phyloP scores from a whole-genome alignment of 192 early-diverging fungal genomes.

The Neocallimastix lanati region DNA sequence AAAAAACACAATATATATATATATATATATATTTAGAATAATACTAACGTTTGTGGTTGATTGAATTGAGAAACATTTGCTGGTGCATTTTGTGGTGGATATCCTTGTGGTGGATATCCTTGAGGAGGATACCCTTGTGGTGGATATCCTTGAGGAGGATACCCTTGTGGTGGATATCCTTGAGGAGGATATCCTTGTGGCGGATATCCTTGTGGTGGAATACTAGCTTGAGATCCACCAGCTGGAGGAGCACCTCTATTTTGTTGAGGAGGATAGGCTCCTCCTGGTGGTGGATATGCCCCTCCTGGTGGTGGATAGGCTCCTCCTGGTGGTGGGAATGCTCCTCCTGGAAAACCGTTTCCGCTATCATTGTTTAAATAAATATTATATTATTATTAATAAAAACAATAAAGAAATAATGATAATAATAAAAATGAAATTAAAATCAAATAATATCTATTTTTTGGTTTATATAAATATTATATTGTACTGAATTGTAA shows the following conservation, averaged over 20 bases:
- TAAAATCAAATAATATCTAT: too few species aligned
- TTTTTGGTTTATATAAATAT: too few species aligned
- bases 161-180: background rate
- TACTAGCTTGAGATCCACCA: background rate
- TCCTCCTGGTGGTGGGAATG: background rate
- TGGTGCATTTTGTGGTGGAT: background rate
- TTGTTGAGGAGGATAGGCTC: background rate
- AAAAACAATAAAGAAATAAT: too few species aligned
- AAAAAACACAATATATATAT: too few species aligned
- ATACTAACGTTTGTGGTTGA: background rate
- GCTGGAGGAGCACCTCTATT: background rate
- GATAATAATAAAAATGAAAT: too few species aligned
- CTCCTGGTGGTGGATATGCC: background rate
- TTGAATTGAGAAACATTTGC: background rate
- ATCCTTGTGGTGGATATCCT: too few species aligned
- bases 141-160: background rate
- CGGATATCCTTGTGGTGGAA: background rate
- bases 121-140: background rate
- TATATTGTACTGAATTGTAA: too few species aligned
- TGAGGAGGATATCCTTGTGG: background rate
- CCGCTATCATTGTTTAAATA: too few species aligned
- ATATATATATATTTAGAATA: too few species aligned
- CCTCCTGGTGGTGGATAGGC: background rate
- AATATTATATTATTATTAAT: too few species aligned
- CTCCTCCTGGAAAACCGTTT: background rate